These are phyloP conservation scores for Diaporthe velutina DNA, from an alignment of 2,329 filamentous ascomycete species.

Conservation along the genomic window DNA sequence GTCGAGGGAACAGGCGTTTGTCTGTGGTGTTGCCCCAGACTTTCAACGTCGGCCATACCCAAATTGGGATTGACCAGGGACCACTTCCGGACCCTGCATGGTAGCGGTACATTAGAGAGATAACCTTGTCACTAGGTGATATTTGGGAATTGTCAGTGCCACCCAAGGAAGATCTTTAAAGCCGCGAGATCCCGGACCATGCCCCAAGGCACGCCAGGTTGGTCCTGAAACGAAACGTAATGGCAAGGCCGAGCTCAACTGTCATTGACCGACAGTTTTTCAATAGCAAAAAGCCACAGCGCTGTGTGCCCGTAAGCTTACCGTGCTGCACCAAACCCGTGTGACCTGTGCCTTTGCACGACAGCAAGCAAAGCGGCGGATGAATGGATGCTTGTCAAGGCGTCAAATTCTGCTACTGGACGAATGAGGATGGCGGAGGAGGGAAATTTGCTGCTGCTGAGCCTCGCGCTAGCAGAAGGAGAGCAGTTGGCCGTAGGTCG, in stretches of 20 bases:
- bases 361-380: background rate
- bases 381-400: background rate
- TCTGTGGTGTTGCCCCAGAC: slow-evolving; percentile 25
- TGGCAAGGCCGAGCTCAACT: slow-evolving; percentile 18
- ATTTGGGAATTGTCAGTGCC: slow-evolving; percentile 30
- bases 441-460: slow-evolving; percentile 19
- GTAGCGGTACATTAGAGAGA: slow-evolving; percentile 2
- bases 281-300: slow-evolving; percentile 20
- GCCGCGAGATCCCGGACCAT: slow-evolving; percentile 30
- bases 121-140: slow-evolving; percentile 26
- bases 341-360: background rate
- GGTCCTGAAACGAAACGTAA: slow-evolving; percentile 28
- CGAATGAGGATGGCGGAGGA: slow-evolving; percentile 7
- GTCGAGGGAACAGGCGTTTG: background rate
- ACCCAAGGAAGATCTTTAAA: slow-evolving; percentile 28
- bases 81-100: slow-evolving; percentile 26
- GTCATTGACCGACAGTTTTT: slow-evolving; percentile 19
- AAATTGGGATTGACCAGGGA: slow-evolving; percentile 30
- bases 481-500: background rate
- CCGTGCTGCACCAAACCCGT: background rate
- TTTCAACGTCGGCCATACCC: slow-evolving; percentile 19
- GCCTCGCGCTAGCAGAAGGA: slow-evolving; percentile 4
- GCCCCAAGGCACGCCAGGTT: background rate
- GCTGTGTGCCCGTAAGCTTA: slow-evolving; percentile 8
- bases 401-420: background rate